Evolutionary conservation across 768 basidiomycete genomes (phyloP).

Genomic region (Collybia mongolica): DNA sequence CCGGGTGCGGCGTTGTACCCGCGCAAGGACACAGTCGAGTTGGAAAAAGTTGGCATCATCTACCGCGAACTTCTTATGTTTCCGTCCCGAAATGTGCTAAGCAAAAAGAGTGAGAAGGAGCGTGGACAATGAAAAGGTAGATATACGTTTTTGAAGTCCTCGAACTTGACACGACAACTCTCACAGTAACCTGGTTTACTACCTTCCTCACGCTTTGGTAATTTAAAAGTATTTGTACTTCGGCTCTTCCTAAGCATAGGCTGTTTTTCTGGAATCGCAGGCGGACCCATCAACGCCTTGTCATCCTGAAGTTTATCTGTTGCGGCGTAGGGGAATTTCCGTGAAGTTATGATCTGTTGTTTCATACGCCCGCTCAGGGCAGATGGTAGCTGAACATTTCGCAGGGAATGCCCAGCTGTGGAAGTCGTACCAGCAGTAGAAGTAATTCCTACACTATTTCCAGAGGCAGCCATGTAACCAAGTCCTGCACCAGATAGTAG

Average conservation of each 20-base stretch:
- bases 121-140: constrained; percentile 1
- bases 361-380: constrained; percentile 55
- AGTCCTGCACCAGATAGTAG: constrained; percentile 47
- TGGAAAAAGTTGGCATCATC: constrained; percentile 76
- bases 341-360: constrained; percentile 68
- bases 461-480: constrained; percentile 86
- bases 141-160: constrained; percentile 80
- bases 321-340: constrained; percentile 37
- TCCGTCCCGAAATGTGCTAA: constrained; percentile 72
- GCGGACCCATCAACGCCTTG: constrained; percentile 68
- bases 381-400: constrained; percentile 50
- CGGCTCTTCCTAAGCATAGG: constrained; percentile 67
- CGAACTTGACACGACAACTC: constrained; percentile 89
- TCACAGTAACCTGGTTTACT: constrained; percentile 97
- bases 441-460: constrained; percentile 91
- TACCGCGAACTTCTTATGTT: constrained; percentile 80
- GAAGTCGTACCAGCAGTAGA: constrained; percentile 89
- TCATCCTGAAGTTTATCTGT: constrained; percentile 23
- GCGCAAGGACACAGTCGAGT: constrained; percentile 72
- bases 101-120: constrained; percentile 4
- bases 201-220: constrained; percentile 80
- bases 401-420: constrained; percentile 44
- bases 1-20: constrained; percentile 48
- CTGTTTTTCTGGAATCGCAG: constrained; percentile 51
- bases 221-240: constrained; percentile 75